Evolutionary conservation across 768 basidiomycete genomes (phyloP).

Genomic region (Termitomyces sp.): DNA sequence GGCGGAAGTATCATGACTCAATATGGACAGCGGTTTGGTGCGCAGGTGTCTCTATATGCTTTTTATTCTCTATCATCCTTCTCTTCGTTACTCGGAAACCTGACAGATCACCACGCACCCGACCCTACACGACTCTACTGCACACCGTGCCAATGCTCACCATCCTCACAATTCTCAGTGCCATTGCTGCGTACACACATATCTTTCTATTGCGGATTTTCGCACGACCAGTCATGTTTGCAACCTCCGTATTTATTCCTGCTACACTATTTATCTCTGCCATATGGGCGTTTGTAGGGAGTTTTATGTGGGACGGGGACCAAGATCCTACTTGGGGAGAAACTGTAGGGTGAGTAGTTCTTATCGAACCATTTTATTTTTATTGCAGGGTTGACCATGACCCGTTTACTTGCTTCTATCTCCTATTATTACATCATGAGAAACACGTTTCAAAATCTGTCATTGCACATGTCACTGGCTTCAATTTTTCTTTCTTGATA

Average conservation of each 20-base stretch:
- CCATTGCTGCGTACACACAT: constrained; percentile 65
- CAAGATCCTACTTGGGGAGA: constrained; percentile 74
- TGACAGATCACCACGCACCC: constrained; percentile 25
- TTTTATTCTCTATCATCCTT: constrained; percentile 59
- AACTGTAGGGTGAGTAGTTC: constrained; percentile 61
- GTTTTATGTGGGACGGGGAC: constrained; percentile 55
- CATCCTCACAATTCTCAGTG: constrained; percentile 66
- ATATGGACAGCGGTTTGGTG: constrained; percentile 68
- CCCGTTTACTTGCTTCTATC: neutral
- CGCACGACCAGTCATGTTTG: constrained; percentile 77
- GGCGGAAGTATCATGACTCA: constrained; percentile 70
- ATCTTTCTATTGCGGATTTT: constrained; percentile 75
- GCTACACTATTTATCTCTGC: constrained; percentile 68
- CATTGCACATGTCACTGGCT: neutral
- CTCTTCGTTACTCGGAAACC: constrained; percentile 54
- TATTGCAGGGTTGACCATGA: neutral
- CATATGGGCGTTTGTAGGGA: constrained; percentile 77
- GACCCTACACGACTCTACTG: constrained; percentile 67
- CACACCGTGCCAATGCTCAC: constrained; percentile 75
- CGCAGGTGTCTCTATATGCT: constrained; percentile 49
- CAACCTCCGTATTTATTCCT: constrained; percentile 72
- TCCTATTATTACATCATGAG: constrained; percentile 8
- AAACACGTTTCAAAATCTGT: neutral
- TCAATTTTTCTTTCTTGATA: neutral
- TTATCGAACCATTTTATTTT: constrained; percentile 1